Evolutionary conservation across 345 rosid species (phyloP), one percentile per base, ranked within the genome.

Genomic region (Arabidopsis arenosa): DNA sequence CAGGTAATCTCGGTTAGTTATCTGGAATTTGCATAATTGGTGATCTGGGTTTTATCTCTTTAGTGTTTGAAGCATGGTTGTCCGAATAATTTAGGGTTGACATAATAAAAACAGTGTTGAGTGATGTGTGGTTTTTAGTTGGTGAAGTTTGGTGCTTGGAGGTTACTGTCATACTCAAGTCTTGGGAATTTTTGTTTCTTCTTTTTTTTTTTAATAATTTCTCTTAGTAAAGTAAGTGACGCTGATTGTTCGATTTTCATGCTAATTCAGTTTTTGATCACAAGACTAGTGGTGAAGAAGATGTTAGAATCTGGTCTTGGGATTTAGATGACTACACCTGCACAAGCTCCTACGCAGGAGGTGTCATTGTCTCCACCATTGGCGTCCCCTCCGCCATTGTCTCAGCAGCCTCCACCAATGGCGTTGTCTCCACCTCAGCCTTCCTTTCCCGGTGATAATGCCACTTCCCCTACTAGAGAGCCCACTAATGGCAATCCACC

Each of bases 311-410:
- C 37, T 56, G 47, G 30, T 64, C 9, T 72, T 39, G 21, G 18
- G 77, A 44, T 61, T 71, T 49, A 72, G 81, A 93, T 93, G 98
- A 85, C 97, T 41, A 67, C 89, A 53, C 66, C 83, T 5, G 75
- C 83, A 26, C 90, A 88, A 63, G 18, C 92, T 35, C 86, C 91
- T 55, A n/a, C 82, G 52, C 81, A 80, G 48, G 82, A 69, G 81
- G 79, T 79, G 69, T 73, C 92, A 43, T 88, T 88, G 18, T 26
- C 83, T 65, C 63, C 81, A 21, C 57, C 26, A 15, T 7, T 59
- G 56, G 9, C 66, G 2, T 32, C 44, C 9, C 64, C 64, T 3
- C 74, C 84, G 13, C 56, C 79, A 26, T n/a, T 77, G 26, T 23
- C 73, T 17, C 37, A 55, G 37, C 55, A 55, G 37, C 55, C 77